Percentiles rank a stretch among this genome's conserved stretches.
Evolutionary conservation across 2,329 filamentous ascomycete species (phyloP).

Genomic region (Annulohypoxylon truncatum): DNA sequence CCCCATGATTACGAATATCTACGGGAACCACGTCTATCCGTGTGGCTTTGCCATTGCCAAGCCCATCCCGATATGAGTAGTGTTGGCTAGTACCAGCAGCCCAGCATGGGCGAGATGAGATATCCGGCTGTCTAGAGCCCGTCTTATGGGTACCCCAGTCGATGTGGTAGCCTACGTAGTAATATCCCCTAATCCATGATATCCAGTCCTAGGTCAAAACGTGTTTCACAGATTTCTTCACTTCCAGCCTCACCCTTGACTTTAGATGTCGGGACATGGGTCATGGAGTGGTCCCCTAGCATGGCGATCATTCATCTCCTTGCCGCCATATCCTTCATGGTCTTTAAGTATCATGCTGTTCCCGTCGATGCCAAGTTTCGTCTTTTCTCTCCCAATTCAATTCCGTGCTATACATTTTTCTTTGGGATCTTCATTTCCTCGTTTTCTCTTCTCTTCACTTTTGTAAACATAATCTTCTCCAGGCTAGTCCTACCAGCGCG

Average conservation of each 20-base stretch:
- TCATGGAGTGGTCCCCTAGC: conserved; percentile 41
- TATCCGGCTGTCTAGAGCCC: conserved; percentile 39
- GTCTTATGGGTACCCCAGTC: conserved; percentile 35
- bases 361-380: conserved; percentile 45
- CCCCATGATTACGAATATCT: not conserved
- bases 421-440: conserved; percentile 47
- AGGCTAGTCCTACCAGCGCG: conserved; percentile 66
- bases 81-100: not conserved
- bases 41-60: conserved; percentile 37
- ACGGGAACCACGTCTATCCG: conserved; percentile 18
- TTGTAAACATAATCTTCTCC: conserved; percentile 44
- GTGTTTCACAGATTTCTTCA: conserved; percentile 49
- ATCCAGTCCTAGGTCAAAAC: conserved; percentile 46
- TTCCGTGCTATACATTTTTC: conserved; percentile 42
- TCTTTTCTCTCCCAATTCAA: conserved; percentile 46
- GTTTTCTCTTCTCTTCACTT: conserved; percentile 26
- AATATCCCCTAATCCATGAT: conserved; percentile 35
- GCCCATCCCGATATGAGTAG: conserved; percentile 20
- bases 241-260: conserved; percentile 41
- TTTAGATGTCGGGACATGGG: conserved; percentile 46
- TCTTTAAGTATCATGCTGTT: conserved; percentile 58
- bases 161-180: conserved; percentile 36
- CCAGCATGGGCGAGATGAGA: conserved; percentile 11
- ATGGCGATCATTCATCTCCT: conserved; percentile 53
- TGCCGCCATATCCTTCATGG: conserved; percentile 44